Percentiles rank a stretch among this genome's conserved stretches.
phyloP scores from a whole-genome alignment of 306 rosid genomes.

The Dalbergia cochinchinensis region DNA sequence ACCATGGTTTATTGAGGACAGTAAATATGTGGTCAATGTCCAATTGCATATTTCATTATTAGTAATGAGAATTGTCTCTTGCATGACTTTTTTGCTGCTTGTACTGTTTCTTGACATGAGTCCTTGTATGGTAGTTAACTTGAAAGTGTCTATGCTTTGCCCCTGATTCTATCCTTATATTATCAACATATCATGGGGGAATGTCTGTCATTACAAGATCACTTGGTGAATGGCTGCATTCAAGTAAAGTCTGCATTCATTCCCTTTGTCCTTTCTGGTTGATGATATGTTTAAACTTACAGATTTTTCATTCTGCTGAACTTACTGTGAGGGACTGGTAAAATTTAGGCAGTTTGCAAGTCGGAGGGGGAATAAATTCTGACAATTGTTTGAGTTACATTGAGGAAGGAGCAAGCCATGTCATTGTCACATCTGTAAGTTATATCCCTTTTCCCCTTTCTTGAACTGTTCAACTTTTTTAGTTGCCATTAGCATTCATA shows the following conservation, averaged over 20 bases:
- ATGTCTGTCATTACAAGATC: neutral
- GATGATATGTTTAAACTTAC: slow-evolving; percentile 62
- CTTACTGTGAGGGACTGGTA: slow-evolving; percentile 69
- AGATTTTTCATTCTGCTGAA: slow-evolving; percentile 72
- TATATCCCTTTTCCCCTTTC: slow-evolving; percentile 13
- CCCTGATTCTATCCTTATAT: slow-evolving; percentile 1
- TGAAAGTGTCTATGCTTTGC: neutral
- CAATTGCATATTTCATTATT: slow-evolving; percentile 1
- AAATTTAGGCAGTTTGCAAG: slow-evolving; percentile 84
- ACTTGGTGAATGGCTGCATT: neutral
- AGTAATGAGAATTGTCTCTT: neutral
- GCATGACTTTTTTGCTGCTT: neutral
- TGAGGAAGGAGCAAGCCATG: slow-evolving; percentile 93
- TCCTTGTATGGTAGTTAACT: neutral
- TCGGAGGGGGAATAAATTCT: slow-evolving; percentile 96
- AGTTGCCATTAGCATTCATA: slow-evolving; percentile 4
- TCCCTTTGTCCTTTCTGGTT: slow-evolving; percentile 45
- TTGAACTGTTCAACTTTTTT: slow-evolving; percentile 15
- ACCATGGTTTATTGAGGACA: neutral
- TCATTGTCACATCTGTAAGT: slow-evolving; percentile 93
- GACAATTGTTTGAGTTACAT: slow-evolving; percentile 81
- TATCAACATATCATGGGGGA: neutral
- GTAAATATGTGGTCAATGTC: neutral
- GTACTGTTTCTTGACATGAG: neutral
- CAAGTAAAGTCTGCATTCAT: slow-evolving; percentile 14